These are phyloP conservation scores for Phoma herbarum DNA, from an alignment of 2,329 filamentous ascomycete genomes.

Conservation along the genomic window DNA sequence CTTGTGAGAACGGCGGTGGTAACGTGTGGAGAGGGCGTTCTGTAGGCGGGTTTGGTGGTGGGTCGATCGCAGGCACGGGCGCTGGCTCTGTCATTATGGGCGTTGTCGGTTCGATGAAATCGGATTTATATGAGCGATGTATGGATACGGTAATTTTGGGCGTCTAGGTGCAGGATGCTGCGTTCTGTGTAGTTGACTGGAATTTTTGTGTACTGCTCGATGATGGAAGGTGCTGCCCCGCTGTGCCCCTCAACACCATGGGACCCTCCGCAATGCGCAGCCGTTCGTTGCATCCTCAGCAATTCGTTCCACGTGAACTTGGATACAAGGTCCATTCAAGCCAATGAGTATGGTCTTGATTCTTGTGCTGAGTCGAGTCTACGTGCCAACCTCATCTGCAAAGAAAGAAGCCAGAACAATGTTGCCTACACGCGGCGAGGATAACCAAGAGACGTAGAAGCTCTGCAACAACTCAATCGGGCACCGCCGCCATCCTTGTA, in stretches of 20 bases:
- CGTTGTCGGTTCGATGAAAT: neutral
- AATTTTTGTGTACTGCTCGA: slow-evolving; percentile 10
- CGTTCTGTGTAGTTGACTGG: neutral
- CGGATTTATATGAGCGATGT: too few relatives aligned
- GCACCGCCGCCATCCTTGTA: neutral
- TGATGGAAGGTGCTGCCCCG: slow-evolving; percentile 15
- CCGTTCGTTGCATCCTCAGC: too few relatives aligned
- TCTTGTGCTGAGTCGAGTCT: too few relatives aligned
- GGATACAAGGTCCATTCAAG: too few relatives aligned
- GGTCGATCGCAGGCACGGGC: slow-evolving; percentile 28
- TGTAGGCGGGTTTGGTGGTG: slow-evolving; percentile 31
- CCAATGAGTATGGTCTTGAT: too few relatives aligned
- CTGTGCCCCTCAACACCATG: slow-evolving; percentile 19
- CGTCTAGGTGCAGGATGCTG: neutral
- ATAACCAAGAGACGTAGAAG: neutral
- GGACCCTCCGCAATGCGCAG: neutral
- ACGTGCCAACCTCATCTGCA: neutral
- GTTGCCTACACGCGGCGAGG: neutral
- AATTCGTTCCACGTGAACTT: neutral
- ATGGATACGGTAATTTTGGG: too few relatives aligned
- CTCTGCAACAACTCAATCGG: neutral
- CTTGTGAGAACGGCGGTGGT: slow-evolving; percentile 54
- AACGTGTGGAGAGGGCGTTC: slow-evolving; percentile 39
- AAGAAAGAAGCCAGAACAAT: neutral
- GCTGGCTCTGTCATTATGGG: slow-evolving; percentile 35